A percentile compares a stretch with the other conserved stretches of the same genome.
These are phyloP conservation scores for Asterionellopsis glacialis DNA, from an alignment of 108 stramenopile species.

Conservation along the genomic window DNA sequence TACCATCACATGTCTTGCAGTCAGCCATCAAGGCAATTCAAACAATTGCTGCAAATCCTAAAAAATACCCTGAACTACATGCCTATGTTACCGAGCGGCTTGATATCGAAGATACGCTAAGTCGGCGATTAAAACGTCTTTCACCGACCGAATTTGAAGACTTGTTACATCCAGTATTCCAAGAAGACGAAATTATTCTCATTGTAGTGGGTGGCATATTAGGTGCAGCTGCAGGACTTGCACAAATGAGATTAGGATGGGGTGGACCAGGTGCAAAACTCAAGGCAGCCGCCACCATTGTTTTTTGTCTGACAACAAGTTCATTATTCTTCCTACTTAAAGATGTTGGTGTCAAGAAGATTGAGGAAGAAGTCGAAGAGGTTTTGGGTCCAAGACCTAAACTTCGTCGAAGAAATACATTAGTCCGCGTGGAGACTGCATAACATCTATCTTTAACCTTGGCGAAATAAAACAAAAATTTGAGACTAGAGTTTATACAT, in stretches of 20 bases:
- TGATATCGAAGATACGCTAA: conserved; percentile 70
- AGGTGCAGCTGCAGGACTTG: conserved; percentile 69
- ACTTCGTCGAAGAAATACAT: too few species aligned
- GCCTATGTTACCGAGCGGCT: conserved; percentile 53
- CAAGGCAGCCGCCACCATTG: conserved; percentile 44
- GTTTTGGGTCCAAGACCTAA: too few species aligned
- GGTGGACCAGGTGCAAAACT: conserved; percentile 61
- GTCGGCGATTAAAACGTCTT: conserved; percentile 60
- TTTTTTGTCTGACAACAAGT: conserved; percentile 16
- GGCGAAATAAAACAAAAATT: too few species aligned
- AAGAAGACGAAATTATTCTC: conserved; percentile 91
- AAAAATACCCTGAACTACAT: conserved; percentile 51
- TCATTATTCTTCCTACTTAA: conserved; percentile 20
- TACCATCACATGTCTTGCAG: conserved; percentile 49
- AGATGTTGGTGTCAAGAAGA: too few species aligned
- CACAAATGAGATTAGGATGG: conserved; percentile 75
- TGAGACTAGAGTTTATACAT: too few species aligned
- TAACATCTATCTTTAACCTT: too few species aligned
- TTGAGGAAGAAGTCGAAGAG: too few species aligned
- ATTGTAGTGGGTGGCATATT: conserved; percentile 88
- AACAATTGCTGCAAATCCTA: conserved; percentile 49
- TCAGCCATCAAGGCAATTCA: conserved; percentile 59
- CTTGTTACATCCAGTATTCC: conserved; percentile 89
- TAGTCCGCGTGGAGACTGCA: too few species aligned
- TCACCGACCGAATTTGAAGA: conserved; percentile 83